Base-by-base conservation (phyloP, 2,329 filamentous ascomycete species). In the Ophiostoma perfectum region DNA sequence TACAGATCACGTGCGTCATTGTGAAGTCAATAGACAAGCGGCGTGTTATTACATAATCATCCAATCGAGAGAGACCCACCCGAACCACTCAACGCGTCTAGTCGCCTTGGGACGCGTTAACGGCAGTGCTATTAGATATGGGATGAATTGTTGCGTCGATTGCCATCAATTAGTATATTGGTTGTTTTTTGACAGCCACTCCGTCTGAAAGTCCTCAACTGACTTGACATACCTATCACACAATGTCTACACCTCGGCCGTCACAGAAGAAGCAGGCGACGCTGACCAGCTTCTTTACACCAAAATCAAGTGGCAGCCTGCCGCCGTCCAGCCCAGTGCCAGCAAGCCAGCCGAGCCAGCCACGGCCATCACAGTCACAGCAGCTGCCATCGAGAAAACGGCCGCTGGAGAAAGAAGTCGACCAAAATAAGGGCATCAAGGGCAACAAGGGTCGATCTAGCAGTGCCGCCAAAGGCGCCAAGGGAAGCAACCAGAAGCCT, bases 211-310 rank as follows among this genome's bases (percentile, higher is more conserved):
- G 27, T 27, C 27, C 27, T 27, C 27, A 27, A 27, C 27, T 27
- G 27, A 27, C 27, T 27, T 27, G 27, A 27, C 27, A 27, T 27
- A 27, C 27, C 27, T 18, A 38, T 5, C 9, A 38, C 63, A 64
- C 7, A 5, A 64, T 64, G 63, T 64, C 68, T 39, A 74, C 78
- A 14, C 70, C 81, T 0, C 81, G 81, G 66, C 72, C 79, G 0
- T 73, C 78, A 41, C 79, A 77, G 67, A 90, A 90, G 78, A 91
- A 89, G 74, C 92, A 97, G 75, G 86, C 89, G 72, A 91, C 92
- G 0, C 89, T 97, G 70, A 95, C 92, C 3, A 93, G 88, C 75
- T 96, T 96, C 79, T 96, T 96, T 76, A 85, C 87, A 0, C 87
- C 86, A 14, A 88, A 84, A 71, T 80, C 85, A 12, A 63, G 18